These are phyloP conservation scores for Calonectria crousiana DNA, from an alignment of 2,329 filamentous ascomycete species.

Conservation along the genomic window DNA sequence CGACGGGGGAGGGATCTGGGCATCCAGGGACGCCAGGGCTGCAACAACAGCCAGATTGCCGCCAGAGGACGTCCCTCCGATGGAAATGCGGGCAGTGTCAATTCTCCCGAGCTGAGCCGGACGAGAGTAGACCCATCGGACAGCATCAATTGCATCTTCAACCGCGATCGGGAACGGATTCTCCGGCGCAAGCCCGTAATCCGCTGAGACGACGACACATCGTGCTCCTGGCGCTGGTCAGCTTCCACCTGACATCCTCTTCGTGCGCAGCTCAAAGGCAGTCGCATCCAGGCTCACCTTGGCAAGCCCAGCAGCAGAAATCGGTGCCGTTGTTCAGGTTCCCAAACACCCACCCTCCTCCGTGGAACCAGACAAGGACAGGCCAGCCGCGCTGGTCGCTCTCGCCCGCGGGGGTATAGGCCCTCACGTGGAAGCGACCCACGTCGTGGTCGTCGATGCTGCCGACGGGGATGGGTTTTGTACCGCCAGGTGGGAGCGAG, in stretches of 20 bases:
- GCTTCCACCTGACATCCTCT: neutral
- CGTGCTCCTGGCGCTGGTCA: constrained; percentile 34
- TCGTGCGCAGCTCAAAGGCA: neutral
- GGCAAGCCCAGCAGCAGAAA: constrained; percentile 48
- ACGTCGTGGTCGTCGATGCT: constrained; percentile 44
- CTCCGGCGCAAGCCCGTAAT: constrained; percentile 53
- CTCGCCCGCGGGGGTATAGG: constrained; percentile 46
- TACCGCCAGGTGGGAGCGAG: constrained; percentile 42
- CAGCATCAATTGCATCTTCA: constrained; percentile 48
- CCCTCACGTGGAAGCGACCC: constrained; percentile 45
- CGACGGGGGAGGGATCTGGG: constrained; percentile 27
- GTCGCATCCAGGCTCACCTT: constrained; percentile 29
- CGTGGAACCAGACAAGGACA: constrained; percentile 54
- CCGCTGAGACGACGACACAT: constrained; percentile 47
- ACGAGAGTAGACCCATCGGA: constrained; percentile 45
- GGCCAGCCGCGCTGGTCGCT: constrained; percentile 48
- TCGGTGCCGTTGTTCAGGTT: constrained; percentile 50
- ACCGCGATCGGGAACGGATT: constrained; percentile 50
- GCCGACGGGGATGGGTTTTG: constrained; percentile 44
- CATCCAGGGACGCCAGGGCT: constrained; percentile 34
- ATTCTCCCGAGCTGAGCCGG: constrained; percentile 39
- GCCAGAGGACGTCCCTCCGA: constrained; percentile 49
- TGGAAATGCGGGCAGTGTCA: constrained; percentile 41
- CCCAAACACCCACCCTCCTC: constrained; percentile 55
- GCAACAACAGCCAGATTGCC: constrained; percentile 41